Evolutionary conservation across 2,329 filamentous ascomycete species (phyloP).

Genomic region (Ophiostoma pallidulum): DNA sequence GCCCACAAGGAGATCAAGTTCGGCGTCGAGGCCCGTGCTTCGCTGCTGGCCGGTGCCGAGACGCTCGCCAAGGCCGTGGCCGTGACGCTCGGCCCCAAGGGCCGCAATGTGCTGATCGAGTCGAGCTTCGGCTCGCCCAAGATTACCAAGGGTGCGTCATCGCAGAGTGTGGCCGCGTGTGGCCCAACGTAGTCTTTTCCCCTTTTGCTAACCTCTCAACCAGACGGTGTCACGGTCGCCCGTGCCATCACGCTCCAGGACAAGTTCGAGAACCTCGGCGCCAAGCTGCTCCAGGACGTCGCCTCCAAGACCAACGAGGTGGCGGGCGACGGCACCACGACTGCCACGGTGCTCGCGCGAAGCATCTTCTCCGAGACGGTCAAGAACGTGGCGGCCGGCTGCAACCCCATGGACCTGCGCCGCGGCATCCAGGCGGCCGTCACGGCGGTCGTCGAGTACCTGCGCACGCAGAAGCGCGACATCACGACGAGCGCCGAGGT

Average conservation of each 20-base stretch:
- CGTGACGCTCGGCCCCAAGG: constrained; percentile 94
- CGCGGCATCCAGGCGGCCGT: constrained; percentile 95
- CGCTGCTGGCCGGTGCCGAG: constrained; percentile 88
- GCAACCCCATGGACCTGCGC: constrained; percentile 98
- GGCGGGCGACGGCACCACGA: constrained; percentile 97
- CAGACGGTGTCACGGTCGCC: constrained; percentile 81
- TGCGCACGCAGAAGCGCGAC: constrained; percentile 93
- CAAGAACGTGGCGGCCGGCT: constrained; percentile 98
- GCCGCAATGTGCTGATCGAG: constrained; percentile 96
- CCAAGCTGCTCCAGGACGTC: constrained; percentile 92
- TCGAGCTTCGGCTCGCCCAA: constrained; percentile 97
- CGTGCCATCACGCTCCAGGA: constrained; percentile 89
- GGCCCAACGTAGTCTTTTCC: too few species aligned
- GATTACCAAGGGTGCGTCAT: constrained; percentile 99
- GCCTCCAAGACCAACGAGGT: constrained; percentile 99
- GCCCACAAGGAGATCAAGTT: constrained; percentile 99
- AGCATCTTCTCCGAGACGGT: constrained; percentile 99
- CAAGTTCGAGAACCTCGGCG: constrained; percentile 99
- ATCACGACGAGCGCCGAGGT: constrained; percentile 97
- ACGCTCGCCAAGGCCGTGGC: constrained; percentile 93
- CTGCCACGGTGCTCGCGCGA: constrained; percentile 90
- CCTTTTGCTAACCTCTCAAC: constrained; percentile 8
- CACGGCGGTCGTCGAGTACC: constrained; percentile 85
- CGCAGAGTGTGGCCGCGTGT: too few species aligned
- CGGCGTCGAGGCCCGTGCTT: constrained; percentile 83